phyloP scores from a whole-genome alignment of 192 early-diverging fungal species.

The Coemansia furcata region DNA sequence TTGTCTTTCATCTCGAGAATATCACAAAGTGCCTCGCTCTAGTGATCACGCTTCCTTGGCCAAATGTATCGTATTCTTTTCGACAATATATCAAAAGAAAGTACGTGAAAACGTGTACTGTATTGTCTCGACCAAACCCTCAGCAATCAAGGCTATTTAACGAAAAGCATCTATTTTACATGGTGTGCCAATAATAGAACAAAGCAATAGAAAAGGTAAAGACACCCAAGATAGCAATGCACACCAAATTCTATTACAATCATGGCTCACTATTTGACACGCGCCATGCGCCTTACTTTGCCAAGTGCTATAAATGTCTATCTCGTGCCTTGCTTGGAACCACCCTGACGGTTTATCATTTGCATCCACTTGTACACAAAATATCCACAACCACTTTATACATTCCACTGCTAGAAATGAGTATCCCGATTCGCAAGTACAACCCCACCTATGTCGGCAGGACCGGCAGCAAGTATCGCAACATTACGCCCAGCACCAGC shows the following conservation, averaged over 20 bases:
- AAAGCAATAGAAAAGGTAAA: not conserved
- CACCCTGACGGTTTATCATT: not conserved
- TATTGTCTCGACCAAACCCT: not conserved
- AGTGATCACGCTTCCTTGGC: not conserved
- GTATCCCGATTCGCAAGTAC: slow-evolving; percentile 18
- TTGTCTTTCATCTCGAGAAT: too few relatives aligned
- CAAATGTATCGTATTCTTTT: not conserved
- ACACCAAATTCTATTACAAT: not conserved
- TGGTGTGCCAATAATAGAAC: not conserved
- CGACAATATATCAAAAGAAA: not conserved
- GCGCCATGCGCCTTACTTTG: not conserved
- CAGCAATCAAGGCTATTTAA: not conserved
- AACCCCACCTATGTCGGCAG: slow-evolving; percentile 5
- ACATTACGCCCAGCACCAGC: slow-evolving; percentile 9
- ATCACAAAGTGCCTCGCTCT: not conserved
- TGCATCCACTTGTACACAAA: not conserved
- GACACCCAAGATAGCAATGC: not conserved
- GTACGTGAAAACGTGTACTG: not conserved
- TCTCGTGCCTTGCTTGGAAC: not conserved
- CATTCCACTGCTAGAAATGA: not conserved
- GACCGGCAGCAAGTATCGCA: slow-evolving; percentile 7
- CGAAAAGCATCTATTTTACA: not conserved
- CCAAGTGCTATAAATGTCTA: not conserved
- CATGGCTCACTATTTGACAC: not conserved
- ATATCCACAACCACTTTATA: not conserved